These are phyloP conservation scores for Heliosperma pusillum DNA, from an alignment of 148 eudicot species.

Conservation along the genomic window DNA sequence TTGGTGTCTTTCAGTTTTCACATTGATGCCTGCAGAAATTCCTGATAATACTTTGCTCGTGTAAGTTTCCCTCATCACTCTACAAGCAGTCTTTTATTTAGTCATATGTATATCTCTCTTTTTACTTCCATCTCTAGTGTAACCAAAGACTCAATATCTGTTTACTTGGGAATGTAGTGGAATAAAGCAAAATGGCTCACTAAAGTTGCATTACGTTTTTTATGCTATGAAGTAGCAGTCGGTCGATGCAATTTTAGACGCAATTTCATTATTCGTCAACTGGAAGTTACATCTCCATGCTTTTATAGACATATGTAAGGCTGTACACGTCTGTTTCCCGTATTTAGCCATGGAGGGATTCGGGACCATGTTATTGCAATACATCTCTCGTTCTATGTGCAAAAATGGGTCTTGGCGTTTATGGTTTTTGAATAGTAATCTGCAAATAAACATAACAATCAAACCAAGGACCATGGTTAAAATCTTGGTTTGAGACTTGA, in stretches of 20 bases:
- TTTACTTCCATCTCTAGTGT: not conserved
- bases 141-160: not conserved
- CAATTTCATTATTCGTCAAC: not conserved
- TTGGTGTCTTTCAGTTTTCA: conserved; percentile 80
- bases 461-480: not conserved
- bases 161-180: not conserved
- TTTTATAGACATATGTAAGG: not conserved
- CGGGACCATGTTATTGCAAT: too few species aligned
- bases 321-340: not conserved
- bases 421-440: not conserved
- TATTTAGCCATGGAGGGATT: not conserved
- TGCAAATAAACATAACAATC: not conserved
- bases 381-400: not conserved
- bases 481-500: too few species aligned
- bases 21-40: conserved; percentile 97
- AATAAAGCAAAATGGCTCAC: not conserved
- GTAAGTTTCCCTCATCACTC: conserved; percentile 48
- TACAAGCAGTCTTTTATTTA: not conserved
- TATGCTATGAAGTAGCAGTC: not conserved
- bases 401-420: not conserved
- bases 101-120: not conserved
- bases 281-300: not conserved
- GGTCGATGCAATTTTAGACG: not conserved
- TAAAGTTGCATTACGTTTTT: not conserved
- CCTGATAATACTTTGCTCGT: conserved; percentile 88